Conservation (phyloP, 2,329 filamentous ascomycete species). For the Cladosporium colombiae region DNA sequence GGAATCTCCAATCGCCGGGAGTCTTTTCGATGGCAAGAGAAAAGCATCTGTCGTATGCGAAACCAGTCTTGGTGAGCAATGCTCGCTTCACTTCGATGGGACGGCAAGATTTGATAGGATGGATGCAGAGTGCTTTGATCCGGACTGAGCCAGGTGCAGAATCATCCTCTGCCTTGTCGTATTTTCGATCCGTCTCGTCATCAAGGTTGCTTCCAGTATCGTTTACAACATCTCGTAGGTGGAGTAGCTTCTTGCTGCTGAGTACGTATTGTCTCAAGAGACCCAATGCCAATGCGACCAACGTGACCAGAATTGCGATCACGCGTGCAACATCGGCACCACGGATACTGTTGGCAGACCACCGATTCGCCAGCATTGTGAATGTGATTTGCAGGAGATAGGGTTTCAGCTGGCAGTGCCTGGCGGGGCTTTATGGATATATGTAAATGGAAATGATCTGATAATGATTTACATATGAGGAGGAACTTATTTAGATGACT, state of each 20-base stretch:
- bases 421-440: neutral
- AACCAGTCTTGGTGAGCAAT: conserved; percentile 6
- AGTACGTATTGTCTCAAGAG: neutral
- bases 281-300: neutral
- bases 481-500: neutral
- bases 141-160: neutral
- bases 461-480: neutral
- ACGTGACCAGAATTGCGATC: neutral
- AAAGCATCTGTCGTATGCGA: conserved; percentile 9
- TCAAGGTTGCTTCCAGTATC: neutral
- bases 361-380: neutral
- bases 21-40: neutral
- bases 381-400: neutral
- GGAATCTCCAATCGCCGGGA: neutral
- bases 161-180: conserved; percentile 2
- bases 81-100: conserved; percentile 3
- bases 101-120: conserved; percentile 6
- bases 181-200: neutral
- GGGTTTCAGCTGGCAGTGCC: neutral
- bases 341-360: neutral
- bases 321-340: neutral
- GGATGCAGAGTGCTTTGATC: conserved; percentile 8
- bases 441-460: neutral
- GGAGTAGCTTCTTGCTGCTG: neutral
- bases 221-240: neutral